phyloP scores from a whole-genome alignment of 1,284 basidiomycete species.

The Austropuccinia psidii region DNA sequence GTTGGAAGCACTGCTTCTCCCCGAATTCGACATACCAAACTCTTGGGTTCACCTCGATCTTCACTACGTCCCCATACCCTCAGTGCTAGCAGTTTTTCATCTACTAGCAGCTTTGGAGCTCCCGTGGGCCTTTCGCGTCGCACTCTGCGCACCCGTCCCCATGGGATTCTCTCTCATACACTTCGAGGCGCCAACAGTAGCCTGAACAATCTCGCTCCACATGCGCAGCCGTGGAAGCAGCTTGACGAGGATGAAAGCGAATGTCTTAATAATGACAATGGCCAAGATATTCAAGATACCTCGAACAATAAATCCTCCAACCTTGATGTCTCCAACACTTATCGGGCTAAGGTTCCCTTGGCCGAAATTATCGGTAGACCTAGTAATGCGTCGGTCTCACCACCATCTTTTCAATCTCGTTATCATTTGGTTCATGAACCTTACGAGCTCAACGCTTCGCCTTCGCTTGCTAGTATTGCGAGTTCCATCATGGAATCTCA shows the following conservation, averaged over 20 bases:
- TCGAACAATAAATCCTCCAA: no score
- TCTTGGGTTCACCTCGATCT: constrained; percentile 21
- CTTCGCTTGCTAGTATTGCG: constrained; percentile 8
- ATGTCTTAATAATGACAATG: constrained; percentile 8
- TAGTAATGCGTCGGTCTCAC: neutral
- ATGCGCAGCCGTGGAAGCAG: neutral
- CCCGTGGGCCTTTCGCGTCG: neutral
- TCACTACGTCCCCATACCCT: constrained; percentile 17
- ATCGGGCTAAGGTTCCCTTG: constrained; percentile 23
- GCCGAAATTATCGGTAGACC: constrained; percentile 31
- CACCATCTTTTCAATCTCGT: neutral
- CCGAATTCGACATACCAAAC: constrained; percentile 26
- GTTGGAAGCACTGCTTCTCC: constrained; percentile 12
- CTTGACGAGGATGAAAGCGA: constrained; percentile 25
- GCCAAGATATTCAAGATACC: neutral
- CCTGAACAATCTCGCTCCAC: neutral
- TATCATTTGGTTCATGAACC: neutral
- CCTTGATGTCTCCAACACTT: neutral
- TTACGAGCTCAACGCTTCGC: neutral
- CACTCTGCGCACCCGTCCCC: neutral
- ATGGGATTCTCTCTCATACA: neutral
- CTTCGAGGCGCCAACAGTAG: constrained; percentile 1
- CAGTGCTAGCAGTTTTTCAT: constrained; percentile 32
- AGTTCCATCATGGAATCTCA: neutral
- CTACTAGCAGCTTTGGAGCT: neutral